phyloP scores from a whole-genome alignment of 805 yeast genomes.

The Saccharomycopsis sp. region DNA sequence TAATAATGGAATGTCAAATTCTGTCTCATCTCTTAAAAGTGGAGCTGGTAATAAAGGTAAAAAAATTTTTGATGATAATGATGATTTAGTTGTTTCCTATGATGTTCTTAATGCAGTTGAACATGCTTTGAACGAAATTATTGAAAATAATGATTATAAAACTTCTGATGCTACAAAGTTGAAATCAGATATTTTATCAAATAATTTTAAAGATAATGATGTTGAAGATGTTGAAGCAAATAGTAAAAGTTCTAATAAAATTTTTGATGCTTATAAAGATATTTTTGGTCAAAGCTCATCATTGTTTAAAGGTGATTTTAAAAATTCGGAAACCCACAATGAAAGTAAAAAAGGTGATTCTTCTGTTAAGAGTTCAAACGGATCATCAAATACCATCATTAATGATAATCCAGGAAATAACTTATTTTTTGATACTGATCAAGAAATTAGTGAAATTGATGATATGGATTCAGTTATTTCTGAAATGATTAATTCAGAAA shows the following conservation, averaged over 20 bases:
- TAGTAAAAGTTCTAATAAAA: not conserved
- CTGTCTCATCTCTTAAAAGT: not conserved
- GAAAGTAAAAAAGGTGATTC: not conserved
- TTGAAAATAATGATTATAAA: conserved; percentile 24
- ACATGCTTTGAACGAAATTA: conserved; percentile 54
- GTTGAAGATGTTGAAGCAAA: not conserved
- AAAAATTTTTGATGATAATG: conserved; percentile 13
- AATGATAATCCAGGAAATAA: not conserved
- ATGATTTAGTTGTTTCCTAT: conserved; percentile 26
- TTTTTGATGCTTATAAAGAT: conserved; percentile 11
- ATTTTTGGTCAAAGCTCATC: conserved; percentile 7
- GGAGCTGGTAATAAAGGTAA: not conserved
- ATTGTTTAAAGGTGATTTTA: conserved; percentile 8
- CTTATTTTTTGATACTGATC: conserved; percentile 18
- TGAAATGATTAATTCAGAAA: conserved; percentile 18
- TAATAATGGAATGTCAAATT: not conserved
- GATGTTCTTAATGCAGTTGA: conserved; percentile 52
- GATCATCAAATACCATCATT: not conserved
- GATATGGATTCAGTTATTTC: conserved; percentile 19
- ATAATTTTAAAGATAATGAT: not conserved
- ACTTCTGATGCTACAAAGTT: conserved; percentile 10
- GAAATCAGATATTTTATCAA: conserved; percentile 11
- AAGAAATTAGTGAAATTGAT: conserved; percentile 20
- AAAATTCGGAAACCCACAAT: not conserved
- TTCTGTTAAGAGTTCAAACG: too few species aligned